phyloP scores from a whole-genome alignment of 331 rosid genomes.

The Pyrus hybrid region DNA sequence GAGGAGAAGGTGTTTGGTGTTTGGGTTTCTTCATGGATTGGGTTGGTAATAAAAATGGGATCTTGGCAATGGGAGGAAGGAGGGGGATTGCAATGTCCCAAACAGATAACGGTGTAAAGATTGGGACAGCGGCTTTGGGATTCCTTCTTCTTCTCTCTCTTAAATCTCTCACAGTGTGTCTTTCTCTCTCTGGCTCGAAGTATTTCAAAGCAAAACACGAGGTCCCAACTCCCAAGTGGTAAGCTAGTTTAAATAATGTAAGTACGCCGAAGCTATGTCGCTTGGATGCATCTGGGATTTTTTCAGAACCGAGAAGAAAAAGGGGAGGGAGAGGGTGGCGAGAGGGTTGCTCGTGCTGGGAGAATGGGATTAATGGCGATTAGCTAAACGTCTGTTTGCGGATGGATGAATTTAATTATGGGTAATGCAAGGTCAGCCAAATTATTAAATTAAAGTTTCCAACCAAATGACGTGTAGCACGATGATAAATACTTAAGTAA shows the following conservation, averaged over 20 bases:
- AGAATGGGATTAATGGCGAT: slow-evolving; percentile 23
- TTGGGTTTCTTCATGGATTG: not conserved
- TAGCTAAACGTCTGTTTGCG: slow-evolving; percentile 35
- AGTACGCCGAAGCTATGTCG: slow-evolving; percentile 35
- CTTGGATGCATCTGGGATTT: slow-evolving; percentile 38
- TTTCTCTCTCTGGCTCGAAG: not conserved
- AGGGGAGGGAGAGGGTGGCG: not conserved
- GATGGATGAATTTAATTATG: not conserved
- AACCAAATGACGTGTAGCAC: too few relatives aligned
- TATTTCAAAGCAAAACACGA: slow-evolving; percentile 38
- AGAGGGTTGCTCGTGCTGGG: slow-evolving; percentile 6
- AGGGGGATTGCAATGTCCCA: slow-evolving; percentile 21
- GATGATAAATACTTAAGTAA: too few relatives aligned
- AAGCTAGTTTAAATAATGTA: slow-evolving; percentile 28
- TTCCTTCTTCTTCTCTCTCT: slow-evolving; percentile 25
- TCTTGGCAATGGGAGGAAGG: not conserved
- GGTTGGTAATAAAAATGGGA: not conserved
- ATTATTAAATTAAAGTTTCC: too few relatives aligned
- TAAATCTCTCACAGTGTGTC: not conserved
- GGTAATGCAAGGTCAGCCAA: too few relatives aligned
- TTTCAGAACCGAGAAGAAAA: slow-evolving; percentile 21
- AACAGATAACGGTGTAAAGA: slow-evolving; percentile 78
- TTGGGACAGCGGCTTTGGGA: slow-evolving; percentile 63
- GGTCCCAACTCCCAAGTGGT: slow-evolving; percentile 51
- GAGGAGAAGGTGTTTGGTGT: not conserved